Evolutionary conservation across 169 alveolate species (phyloP).

Genomic region (Cryptosporidium sp.): DNA sequence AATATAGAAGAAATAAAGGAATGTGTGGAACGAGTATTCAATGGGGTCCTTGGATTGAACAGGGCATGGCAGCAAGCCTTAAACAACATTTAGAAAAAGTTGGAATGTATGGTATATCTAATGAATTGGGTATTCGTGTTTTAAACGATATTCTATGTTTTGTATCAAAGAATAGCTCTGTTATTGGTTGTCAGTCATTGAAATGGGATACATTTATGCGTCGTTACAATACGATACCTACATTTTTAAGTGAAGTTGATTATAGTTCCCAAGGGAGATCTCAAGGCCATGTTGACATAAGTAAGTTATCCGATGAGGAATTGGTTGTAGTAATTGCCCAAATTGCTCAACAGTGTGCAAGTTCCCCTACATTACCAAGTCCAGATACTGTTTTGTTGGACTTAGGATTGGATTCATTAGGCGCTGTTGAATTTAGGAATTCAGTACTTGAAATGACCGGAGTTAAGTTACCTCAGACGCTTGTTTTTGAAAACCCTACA

Average conservation of each 20-base stretch:
- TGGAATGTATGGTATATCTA: constrained; percentile 81
- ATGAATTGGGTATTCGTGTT: constrained; percentile 81
- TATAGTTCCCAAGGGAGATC: constrained; percentile 30
- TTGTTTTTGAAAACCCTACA: constrained; percentile 81
- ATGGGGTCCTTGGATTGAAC: constrained; percentile 3
- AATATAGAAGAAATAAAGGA: too few species aligned
- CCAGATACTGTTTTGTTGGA: constrained; percentile 80
- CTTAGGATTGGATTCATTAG: constrained; percentile 81
- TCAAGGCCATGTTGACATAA: constrained; percentile 30
- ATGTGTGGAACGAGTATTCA: too few species aligned
- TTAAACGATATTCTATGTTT: constrained; percentile 68
- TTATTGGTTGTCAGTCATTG: constrained; percentile 80
- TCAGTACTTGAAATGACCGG: constrained; percentile 76
- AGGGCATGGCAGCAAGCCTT: constrained; percentile 47
- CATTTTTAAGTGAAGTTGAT: constrained; percentile 48
- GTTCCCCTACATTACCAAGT: constrained; percentile 45
- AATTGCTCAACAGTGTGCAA: constrained; percentile 69
- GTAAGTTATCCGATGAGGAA: constrained; percentile 45
- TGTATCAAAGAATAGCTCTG: constrained; percentile 1
- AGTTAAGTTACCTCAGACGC: constrained; percentile 81
- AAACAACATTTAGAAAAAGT: constrained; percentile 80
- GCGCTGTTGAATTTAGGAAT: constrained; percentile 83
- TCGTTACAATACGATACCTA: constrained; percentile 27
- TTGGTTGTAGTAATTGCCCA: constrained; percentile 44
- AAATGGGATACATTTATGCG: constrained; percentile 79